Evolutionary conservation across 257 asterid genomes (phyloP).

Genomic region (Misopates orontium): DNA sequence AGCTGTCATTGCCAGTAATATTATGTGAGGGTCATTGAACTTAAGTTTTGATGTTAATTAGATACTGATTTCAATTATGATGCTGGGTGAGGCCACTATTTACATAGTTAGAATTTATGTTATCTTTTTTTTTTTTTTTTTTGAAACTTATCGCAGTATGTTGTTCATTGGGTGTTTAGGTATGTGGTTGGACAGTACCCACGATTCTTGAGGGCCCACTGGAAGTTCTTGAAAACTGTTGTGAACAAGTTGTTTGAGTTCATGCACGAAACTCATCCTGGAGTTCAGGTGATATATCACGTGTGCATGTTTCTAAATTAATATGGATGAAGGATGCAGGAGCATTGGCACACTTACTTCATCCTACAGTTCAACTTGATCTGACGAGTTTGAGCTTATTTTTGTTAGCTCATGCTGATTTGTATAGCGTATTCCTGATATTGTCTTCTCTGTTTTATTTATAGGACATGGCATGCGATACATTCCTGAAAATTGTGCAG

Average conservation of each 20-base stretch:
- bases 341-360: neutral
- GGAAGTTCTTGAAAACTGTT: slow-evolving; percentile 99
- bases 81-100: too few species aligned
- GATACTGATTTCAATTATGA: too few species aligned
- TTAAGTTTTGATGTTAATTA: too few species aligned
- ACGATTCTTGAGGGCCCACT: slow-evolving; percentile 95
- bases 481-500: slow-evolving; percentile 97
- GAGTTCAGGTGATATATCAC: slow-evolving; percentile 78
- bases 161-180: slow-evolving; percentile 47
- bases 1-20: slow-evolving; percentile 99
- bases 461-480: slow-evolving; percentile 99
- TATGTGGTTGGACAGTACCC: slow-evolving; percentile 99
- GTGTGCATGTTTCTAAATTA: slow-evolving; percentile 14
- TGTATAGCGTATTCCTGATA: neutral
- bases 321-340: neutral
- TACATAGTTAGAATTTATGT: too few species aligned
- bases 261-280: slow-evolving; percentile 99
- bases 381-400: too few species aligned
- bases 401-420: neutral
- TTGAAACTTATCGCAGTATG: too few species aligned
- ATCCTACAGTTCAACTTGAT: slow-evolving; percentile 21
- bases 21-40: slow-evolving; percentile 59
- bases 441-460: slow-evolving; percentile 17
- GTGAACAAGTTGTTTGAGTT: slow-evolving; percentile 97
- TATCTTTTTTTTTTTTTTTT: too few species aligned